phyloP scores from a whole-genome alignment of 192 early-diverging fungal species.

The Backusella liffmaniae region DNA sequence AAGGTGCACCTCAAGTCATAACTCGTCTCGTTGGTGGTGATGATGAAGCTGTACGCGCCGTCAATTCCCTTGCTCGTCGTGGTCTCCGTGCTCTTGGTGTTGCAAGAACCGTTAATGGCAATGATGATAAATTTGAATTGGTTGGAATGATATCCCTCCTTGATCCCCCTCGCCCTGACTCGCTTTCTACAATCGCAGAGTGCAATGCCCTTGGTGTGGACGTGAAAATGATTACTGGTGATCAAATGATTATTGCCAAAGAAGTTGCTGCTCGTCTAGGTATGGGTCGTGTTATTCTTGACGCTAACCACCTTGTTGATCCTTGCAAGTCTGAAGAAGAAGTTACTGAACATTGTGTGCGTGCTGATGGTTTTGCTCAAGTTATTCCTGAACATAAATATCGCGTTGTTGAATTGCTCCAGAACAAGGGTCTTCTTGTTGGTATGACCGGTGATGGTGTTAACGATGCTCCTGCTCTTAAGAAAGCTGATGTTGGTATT shows the following conservation, averaged over 20 bases:
- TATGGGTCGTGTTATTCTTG: constrained; percentile 89
- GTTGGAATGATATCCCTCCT: constrained; percentile 91
- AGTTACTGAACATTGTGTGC: constrained; percentile 78
- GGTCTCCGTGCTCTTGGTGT: constrained; percentile 94
- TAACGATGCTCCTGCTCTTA: constrained; percentile 97
- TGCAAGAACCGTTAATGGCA: constrained; percentile 70
- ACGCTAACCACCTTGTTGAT: constrained; percentile 84
- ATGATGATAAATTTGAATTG: constrained; percentile 68
- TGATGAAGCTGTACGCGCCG: constrained; percentile 68
- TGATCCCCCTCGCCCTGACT: constrained; percentile 89
- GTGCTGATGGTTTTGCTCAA: constrained; percentile 95
- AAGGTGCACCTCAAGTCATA: constrained; percentile 89
- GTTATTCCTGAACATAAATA: constrained; percentile 99
- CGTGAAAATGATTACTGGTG: constrained; percentile 97
- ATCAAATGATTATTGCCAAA: constrained; percentile 93
- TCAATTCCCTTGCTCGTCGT: constrained; percentile 71
- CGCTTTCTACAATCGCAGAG: constrained; percentile 79
- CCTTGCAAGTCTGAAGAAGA: constrained; percentile 74
- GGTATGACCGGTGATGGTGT: constrained; percentile 90
- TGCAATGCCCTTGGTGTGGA: constrained; percentile 86
- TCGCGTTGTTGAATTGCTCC: constrained; percentile 92
- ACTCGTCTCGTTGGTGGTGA: constrained; percentile 68
- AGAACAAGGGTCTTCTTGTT: constrained; percentile 81
- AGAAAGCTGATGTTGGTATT: constrained; percentile 98
- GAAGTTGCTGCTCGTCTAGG: constrained; percentile 89